Percentiles rank a stretch among this genome's conserved stretches.
Evolutionary conservation across 2,329 filamentous ascomycete genomes (phyloP).

Genomic region (Aureobasidium uvarum): DNA sequence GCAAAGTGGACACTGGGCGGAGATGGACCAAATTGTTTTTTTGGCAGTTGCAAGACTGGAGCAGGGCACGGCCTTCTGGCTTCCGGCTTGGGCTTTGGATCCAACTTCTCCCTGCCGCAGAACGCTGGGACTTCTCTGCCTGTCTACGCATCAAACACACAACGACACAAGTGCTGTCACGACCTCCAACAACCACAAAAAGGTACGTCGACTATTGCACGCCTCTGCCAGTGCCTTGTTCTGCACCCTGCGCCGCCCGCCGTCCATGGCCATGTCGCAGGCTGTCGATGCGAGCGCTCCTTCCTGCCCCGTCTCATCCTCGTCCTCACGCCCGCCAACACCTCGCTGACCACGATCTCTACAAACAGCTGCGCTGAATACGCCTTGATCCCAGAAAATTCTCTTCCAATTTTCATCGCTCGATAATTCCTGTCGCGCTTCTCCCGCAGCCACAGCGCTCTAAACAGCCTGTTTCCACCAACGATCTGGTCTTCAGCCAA

Average conservation of each 20-base stretch:
- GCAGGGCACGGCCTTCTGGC: constrained; percentile 8
- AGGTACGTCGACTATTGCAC: constrained; percentile 2
- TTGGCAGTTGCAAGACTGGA: constrained; percentile 10
- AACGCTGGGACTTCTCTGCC: constrained; percentile 12
- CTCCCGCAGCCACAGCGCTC: neutral
- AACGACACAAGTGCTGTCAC: constrained; percentile 8
- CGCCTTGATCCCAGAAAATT: neutral
- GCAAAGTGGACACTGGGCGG: neutral
- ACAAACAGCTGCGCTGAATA: constrained; percentile 19
- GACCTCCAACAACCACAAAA: constrained; percentile 9
- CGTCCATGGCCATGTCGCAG: neutral
- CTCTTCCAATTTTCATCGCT: neutral
- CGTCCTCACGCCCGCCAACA: neutral
- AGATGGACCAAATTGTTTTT: constrained; percentile 12
- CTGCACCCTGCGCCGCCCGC: neutral
- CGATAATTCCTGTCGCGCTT: neutral
- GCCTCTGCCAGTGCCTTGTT: neutral
- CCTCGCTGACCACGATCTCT: constrained; percentile 3
- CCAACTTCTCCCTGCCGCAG: constrained; percentile 18
- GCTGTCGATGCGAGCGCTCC: constrained; percentile 8
- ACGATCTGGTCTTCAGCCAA: neutral
- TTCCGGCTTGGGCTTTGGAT: constrained; percentile 2
- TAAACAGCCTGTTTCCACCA: constrained; percentile 10
- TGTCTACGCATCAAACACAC: constrained; percentile 23
- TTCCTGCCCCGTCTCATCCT: constrained; percentile 14